Evolutionary conservation across 106 monocot species (phyloP), one percentile per base, ranked within the genome.

Genomic region (Dendrobium huoshanense): DNA sequence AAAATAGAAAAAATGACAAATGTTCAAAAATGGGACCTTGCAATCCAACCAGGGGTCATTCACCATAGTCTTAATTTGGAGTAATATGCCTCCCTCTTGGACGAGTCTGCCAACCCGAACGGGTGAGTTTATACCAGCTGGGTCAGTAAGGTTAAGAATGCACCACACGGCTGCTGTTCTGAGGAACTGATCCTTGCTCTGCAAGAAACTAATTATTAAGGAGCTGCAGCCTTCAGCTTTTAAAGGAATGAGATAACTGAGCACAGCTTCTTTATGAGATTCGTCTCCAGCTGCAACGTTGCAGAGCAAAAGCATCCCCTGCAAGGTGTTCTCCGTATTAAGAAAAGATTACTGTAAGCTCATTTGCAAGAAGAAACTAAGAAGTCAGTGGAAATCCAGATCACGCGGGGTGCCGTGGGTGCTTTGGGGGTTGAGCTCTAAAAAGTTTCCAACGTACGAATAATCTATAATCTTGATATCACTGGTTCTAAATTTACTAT

Each of bases 11-110:
- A 3, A 37, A 37, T 37, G 37, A 37, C 2, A 37, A 37, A 37
- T 37, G 37, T 37, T 37, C 37, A 37, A 3, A 37, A 9, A 61
- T 75, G 2, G 7, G 33, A 98, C 97, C 97, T 98, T 95, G 87
- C 92, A 90, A 87, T 98, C 97, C 72, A 98, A 83, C 78, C 87
- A 91, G 20, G 88, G 81, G 80, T 98, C 97, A 77, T 89, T 85
- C 55, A 91, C 85, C 97, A 98, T 98, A 33, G 27, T 68, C 65
- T 91, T 95, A 42, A 98, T 75, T 82, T 98, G 97, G 79, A 84
- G 81, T 29, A 94, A 59, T 75, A 98, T 81, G 24, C 97, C 94
- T 33, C 89, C 83, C 59, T 86, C 80, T 55, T 83, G 85, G 51
- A 37, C 3, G 41, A 98, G 81, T 74, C 88, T 91, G 25, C 80